Evolutionary conservation across 2,329 filamentous ascomycete genomes (phyloP).

Genomic region (Claviceps purpurea): DNA sequence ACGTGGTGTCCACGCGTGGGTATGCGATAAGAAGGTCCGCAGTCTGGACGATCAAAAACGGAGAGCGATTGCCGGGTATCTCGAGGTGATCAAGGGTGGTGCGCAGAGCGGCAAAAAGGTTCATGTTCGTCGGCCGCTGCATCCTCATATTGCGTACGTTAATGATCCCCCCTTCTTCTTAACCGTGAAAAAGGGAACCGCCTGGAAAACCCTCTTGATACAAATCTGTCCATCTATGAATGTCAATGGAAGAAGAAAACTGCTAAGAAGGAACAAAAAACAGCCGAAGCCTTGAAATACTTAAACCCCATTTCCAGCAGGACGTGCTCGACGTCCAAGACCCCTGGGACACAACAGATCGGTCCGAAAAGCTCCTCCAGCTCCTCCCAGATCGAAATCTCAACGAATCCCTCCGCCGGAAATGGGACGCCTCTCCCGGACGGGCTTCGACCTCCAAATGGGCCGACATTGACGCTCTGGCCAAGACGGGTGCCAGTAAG

Average conservation of each 20-base stretch:
- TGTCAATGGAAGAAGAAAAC: not conserved
- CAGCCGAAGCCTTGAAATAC: slow-evolving; percentile 70
- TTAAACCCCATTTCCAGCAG: slow-evolving; percentile 71
- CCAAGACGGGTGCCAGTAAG: slow-evolving; percentile 60
- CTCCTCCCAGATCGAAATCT: slow-evolving; percentile 71
- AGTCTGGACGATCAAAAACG: slow-evolving; percentile 76
- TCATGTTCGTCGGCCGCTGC: slow-evolving; percentile 70
- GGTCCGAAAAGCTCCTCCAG: slow-evolving; percentile 65
- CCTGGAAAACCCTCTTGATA: no score
- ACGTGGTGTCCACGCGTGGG: slow-evolving; percentile 94
- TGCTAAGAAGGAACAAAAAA: slow-evolving; percentile 6
- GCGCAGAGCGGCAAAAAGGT: slow-evolving; percentile 77
- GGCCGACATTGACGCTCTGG: slow-evolving; percentile 82
- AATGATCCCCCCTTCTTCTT: not conserved
- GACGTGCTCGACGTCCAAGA: slow-evolving; percentile 78
- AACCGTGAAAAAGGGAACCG: no score
- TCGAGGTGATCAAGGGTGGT: slow-evolving; percentile 81
- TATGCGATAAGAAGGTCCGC: slow-evolving; percentile 81
- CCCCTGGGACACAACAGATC: slow-evolving; percentile 61
- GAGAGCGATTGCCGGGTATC: slow-evolving; percentile 72
- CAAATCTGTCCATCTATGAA: no score
- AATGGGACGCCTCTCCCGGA: slow-evolving; percentile 76
- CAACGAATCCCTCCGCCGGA: slow-evolving; percentile 67
- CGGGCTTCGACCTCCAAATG: slow-evolving; percentile 73
- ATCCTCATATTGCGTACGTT: slow-evolving; percentile 68